phyloP scores from a whole-genome alignment of 352 stramenopile species.

The Globisporangium okanoganense region DNA sequence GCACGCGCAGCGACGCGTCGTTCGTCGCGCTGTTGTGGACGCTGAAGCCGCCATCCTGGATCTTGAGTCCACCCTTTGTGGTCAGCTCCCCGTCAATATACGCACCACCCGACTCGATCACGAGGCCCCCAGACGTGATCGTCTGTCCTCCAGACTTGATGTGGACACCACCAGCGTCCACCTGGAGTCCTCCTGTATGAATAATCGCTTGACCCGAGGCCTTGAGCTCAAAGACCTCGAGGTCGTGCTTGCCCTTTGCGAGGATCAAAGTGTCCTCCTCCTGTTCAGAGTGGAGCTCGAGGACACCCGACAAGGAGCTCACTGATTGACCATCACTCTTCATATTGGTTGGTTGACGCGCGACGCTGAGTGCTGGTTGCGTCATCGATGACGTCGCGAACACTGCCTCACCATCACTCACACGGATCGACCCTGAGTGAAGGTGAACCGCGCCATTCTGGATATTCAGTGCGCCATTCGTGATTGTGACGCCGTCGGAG shows the following conservation, averaged over 20 bases:
- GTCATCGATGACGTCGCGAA: slow-evolving; percentile 11
- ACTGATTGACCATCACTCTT: background rate
- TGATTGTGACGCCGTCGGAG: slow-evolving; percentile 46
- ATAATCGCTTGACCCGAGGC: slow-evolving; percentile 47
- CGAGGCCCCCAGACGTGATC: slow-evolving; percentile 56
- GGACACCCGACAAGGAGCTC: slow-evolving; percentile 3
- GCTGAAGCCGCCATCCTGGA: slow-evolving; percentile 55
- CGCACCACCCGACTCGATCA: slow-evolving; percentile 49
- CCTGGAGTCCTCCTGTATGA: slow-evolving; percentile 47
- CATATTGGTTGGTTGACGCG: background rate
- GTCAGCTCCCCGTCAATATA: slow-evolving; percentile 52
- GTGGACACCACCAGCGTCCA: slow-evolving; percentile 44
- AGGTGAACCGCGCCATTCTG: slow-evolving; percentile 39
- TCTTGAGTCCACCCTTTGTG: slow-evolving; percentile 48
- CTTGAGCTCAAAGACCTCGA: slow-evolving; percentile 52
- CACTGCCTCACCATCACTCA: slow-evolving; percentile 27
- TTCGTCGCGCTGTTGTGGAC: slow-evolving; percentile 46
- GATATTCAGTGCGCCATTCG: slow-evolving; percentile 36
- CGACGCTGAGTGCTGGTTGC: slow-evolving; percentile 7
- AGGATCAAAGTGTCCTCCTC: slow-evolving; percentile 26
- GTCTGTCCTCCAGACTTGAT: slow-evolving; percentile 55
- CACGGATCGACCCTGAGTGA: slow-evolving; percentile 30
- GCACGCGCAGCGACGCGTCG: slow-evolving; percentile 34
- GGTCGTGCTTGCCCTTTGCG: slow-evolving; percentile 19
- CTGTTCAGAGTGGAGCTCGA: slow-evolving; percentile 15